These are phyloP conservation scores for Candida sakaeoensis DNA, from an alignment of 805 yeast genomes.

Conservation along the genomic window DNA sequence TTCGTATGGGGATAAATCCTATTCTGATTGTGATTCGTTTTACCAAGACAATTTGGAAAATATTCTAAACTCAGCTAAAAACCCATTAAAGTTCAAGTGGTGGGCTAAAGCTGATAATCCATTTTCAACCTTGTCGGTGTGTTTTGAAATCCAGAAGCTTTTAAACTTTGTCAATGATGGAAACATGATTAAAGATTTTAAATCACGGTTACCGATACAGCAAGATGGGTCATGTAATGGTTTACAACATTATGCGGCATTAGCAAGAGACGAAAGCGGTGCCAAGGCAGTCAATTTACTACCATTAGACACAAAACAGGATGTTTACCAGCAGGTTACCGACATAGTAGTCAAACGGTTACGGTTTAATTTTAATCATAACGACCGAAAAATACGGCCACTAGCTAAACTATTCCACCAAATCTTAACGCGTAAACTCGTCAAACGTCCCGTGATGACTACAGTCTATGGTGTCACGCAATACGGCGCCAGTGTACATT, in stretches of 20 bases:
- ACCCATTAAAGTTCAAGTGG: slow-evolving; percentile 28
- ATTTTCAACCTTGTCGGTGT: slow-evolving; percentile 35
- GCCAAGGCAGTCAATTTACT: slow-evolving; percentile 38
- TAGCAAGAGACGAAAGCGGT: slow-evolving; percentile 34
- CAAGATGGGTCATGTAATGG: slow-evolving; percentile 47
- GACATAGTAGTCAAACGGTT: slow-evolving; percentile 19
- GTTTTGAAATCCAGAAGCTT: slow-evolving; percentile 27
- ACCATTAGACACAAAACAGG: slow-evolving; percentile 20
- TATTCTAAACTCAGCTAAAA: slow-evolving; percentile 24
- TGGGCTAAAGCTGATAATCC: slow-evolving; percentile 38
- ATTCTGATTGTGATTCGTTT: slow-evolving; percentile 18
- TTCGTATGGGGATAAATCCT: slow-evolving; percentile 28
- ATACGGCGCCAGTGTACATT: slow-evolving; percentile 34
- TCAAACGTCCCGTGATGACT: slow-evolving; percentile 44
- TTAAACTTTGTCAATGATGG: slow-evolving; percentile 15
- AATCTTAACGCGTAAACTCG: slow-evolving; percentile 26
- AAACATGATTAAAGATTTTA: slow-evolving; percentile 18
- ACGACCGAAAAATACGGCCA: neutral
- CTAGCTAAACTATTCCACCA: slow-evolving; percentile 14
- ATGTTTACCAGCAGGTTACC: slow-evolving; percentile 33
- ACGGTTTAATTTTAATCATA: neutral
- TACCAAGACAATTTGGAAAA: slow-evolving; percentile 18
- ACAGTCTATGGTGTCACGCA: slow-evolving; percentile 42
- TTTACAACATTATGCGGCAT: slow-evolving; percentile 43
- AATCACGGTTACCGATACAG: slow-evolving; percentile 34